Conservation (phyloP, 2,329 filamentous ascomycete genomes). For the Verticillium klebahnii region DNA sequence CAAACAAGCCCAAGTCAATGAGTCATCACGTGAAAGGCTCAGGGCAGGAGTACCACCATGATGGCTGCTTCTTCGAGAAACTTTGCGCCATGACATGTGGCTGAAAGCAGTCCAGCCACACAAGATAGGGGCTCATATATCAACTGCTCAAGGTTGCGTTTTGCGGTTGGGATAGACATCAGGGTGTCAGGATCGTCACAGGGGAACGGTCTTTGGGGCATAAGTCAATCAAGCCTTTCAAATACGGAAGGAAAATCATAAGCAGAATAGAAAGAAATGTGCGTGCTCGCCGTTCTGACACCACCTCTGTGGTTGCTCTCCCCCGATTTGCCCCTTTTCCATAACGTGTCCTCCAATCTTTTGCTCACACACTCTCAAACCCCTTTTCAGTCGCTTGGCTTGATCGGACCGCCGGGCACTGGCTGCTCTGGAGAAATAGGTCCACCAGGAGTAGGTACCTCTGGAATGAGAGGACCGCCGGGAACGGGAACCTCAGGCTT, state of each 20-base stretch:
- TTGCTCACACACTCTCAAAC: neutral
- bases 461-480: constrained; percentile 21
- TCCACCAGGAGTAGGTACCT: constrained; percentile 23
- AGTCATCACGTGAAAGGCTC: neutral
- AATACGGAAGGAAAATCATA: constrained; percentile 7
- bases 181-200: neutral
- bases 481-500: constrained; percentile 20
- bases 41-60: neutral
- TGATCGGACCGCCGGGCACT: constrained; percentile 8
- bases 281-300: too few species aligned
- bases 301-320: neutral
- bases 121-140: neutral
- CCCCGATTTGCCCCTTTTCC: neutral
- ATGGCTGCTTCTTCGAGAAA: neutral
- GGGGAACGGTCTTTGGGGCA: neutral
- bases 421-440: constrained; percentile 15
- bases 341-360: too few species aligned
- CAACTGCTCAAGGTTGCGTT: neutral
- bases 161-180: neutral
- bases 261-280: constrained; percentile 1
- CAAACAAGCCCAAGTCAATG: neutral
- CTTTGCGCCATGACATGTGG: neutral
- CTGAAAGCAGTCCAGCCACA: neutral
- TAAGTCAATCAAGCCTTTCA: constrained; percentile 21
- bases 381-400: constrained; percentile 6